Conservation (phyloP, 2,329 filamentous ascomycete species). For the Penicillium polonicum region DNA sequence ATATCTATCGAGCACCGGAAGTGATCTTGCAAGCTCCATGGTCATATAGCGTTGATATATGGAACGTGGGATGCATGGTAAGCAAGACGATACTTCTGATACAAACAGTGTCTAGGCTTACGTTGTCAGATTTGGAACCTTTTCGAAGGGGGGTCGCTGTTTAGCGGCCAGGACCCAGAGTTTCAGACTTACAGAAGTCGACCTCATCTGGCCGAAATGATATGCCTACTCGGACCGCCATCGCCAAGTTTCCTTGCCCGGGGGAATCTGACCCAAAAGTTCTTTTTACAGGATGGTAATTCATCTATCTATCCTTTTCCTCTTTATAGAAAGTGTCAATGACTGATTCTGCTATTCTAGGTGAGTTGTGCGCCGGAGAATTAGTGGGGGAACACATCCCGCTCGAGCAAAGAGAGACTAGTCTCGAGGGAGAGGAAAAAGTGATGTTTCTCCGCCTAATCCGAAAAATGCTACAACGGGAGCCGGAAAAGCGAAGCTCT, state of each 20-base stretch:
- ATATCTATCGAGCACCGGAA: conserved; percentile 43
- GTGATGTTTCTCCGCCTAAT: conserved; percentile 33
- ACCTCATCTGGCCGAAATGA: conserved; percentile 52
- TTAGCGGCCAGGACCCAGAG: conserved; percentile 44
- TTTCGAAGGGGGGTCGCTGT: conserved; percentile 49
- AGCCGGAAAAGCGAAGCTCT: conserved; percentile 31
- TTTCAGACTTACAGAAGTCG: conserved; percentile 42
- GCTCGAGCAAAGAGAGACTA: conserved; percentile 41
- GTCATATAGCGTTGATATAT: conserved; percentile 52
- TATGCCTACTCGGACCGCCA: conserved; percentile 47
- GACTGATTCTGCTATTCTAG: conserved; percentile 21
- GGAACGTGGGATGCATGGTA: conserved; percentile 55
- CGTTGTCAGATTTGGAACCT: conserved; percentile 49
- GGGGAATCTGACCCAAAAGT: conserved; percentile 36
- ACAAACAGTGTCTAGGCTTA: neutral
- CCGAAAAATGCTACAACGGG: conserved; percentile 41
- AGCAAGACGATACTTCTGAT: neutral
- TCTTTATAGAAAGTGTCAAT: neutral
- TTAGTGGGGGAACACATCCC: conserved; percentile 23
- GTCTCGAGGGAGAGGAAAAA: conserved; percentile 36
- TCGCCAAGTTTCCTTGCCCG: conserved; percentile 37
- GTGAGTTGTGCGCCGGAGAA: conserved; percentile 26
- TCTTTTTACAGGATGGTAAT: conserved; percentile 42
- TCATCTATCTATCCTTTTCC: neutral
- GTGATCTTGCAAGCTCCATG: conserved; percentile 50